A percentile compares a stretch with the other conserved stretches of the same genome.
These are phyloP conservation scores for Psidium guajava DNA, from an alignment of 345 rosid species.

Conservation along the genomic window DNA sequence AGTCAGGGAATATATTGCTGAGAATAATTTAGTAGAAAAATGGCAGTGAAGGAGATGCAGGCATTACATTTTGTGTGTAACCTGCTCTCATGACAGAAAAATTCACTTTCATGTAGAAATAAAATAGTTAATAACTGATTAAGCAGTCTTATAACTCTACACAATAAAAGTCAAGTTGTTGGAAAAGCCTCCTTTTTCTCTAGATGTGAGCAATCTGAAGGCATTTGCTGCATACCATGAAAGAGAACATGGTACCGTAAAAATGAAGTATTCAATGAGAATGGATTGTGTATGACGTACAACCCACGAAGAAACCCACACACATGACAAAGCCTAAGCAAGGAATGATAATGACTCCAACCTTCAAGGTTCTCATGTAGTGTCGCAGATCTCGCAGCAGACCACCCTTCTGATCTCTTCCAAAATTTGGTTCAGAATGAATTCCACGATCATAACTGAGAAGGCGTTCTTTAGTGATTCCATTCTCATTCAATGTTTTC, in stretches of 20 bases:
- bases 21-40: not conserved
- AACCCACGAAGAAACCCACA: not conserved
- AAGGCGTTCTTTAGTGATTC: slow-evolving; percentile 87
- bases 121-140: not conserved
- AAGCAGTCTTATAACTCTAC: not conserved
- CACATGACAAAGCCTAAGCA: not conserved
- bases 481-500: slow-evolving; percentile 93
- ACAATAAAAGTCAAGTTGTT: not conserved
- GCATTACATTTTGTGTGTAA: not conserved
- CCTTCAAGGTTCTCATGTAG: slow-evolving; percentile 97
- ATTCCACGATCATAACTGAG: slow-evolving; percentile 95
- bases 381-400: slow-evolving; percentile 86
- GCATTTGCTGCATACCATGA: not conserved
- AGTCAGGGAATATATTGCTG: not conserved
- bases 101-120: not conserved
- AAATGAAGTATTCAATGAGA: not conserved
- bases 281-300: not conserved
- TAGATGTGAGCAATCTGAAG: not conserved
- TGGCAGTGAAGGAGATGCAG: not conserved
- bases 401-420: slow-evolving; percentile 72
- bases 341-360: slow-evolving; percentile 16
- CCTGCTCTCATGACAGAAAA: not conserved
- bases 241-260: not conserved
- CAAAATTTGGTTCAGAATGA: slow-evolving; percentile 77
- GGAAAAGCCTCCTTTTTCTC: not conserved